Evolutionary conservation across 306 rosid species (phyloP).

Genomic region (Quillaja saponaria): DNA sequence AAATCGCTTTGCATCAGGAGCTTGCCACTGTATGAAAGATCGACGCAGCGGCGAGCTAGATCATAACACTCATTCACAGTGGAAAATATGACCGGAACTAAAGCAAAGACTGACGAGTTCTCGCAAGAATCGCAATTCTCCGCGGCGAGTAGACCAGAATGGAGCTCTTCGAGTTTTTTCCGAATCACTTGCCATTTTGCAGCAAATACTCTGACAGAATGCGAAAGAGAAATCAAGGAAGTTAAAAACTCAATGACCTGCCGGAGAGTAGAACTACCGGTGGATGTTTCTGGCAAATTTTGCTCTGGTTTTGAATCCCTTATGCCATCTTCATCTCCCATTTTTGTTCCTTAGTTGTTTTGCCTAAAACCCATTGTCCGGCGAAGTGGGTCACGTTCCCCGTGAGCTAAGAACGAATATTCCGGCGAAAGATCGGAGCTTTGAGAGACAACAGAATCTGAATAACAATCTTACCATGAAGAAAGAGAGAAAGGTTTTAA

Average conservation of each 20-base stretch:
- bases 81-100: conserved; percentile 31
- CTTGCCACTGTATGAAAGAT: conserved; percentile 81
- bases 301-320: conserved; percentile 30
- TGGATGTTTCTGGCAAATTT: conserved; percentile 36
- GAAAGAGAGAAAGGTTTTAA: conserved; percentile 20
- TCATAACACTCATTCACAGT: conserved; percentile 61
- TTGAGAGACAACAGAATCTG: conserved; percentile 26
- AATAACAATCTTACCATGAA: conserved; percentile 16
- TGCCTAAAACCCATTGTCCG: conserved; percentile 43
- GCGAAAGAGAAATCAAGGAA: conserved; percentile 61
- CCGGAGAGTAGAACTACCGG: conserved; percentile 41
- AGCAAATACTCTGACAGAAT: conserved; percentile 65
- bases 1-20: conserved; percentile 94
- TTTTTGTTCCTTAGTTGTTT: conserved; percentile 39
- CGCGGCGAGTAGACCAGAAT: conserved; percentile 53
- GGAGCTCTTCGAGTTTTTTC: conserved; percentile 63
- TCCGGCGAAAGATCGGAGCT: conserved; percentile 35
- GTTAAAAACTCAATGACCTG: conserved; percentile 43
- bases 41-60: conserved; percentile 72
- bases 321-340: conserved; percentile 47
- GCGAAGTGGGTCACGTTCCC: conserved; percentile 12
- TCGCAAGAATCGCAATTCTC: conserved; percentile 60
- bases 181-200: conserved; percentile 76
- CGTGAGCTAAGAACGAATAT: conserved; percentile 25
- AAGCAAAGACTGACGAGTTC: conserved; percentile 41